Percentiles rank a stretch among this genome's conserved stretches.
phyloP scores from a whole-genome alignment of 192 early-diverging fungal species.

The Backusella tuberculispora region DNA sequence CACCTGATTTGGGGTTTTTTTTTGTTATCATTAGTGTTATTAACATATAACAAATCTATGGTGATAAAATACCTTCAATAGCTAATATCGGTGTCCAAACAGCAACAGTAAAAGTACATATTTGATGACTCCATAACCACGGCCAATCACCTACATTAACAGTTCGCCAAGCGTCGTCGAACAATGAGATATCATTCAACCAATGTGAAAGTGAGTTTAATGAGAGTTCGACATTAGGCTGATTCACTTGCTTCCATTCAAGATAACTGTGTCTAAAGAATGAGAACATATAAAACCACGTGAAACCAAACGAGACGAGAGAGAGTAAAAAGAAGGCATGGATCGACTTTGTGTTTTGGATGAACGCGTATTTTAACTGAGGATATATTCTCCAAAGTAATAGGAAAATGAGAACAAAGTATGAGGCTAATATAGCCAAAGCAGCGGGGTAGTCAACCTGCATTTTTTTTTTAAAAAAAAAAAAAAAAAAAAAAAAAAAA shows the following conservation, averaged over 20 bases:
- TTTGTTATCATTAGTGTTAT: background rate
- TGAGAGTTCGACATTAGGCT: background rate
- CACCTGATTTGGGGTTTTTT: constrained; percentile 7
- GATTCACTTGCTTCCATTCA: constrained; percentile 11
- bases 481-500: background rate
- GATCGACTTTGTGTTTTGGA: background rate
- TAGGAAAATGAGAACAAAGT: constrained; percentile 33
- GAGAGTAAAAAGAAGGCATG: constrained; percentile 8
- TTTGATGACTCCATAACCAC: constrained; percentile 44
- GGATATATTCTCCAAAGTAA: constrained; percentile 31
- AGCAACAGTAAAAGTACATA: constrained; percentile 36
- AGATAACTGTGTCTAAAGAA: constrained; percentile 34
- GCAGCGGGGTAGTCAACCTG: constrained; percentile 28
- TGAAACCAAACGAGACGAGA: constrained; percentile 5
- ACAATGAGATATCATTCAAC: constrained; percentile 34
- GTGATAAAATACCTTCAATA: constrained; percentile 27
- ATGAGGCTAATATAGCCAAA: constrained; percentile 31
- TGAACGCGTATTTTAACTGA: background rate
- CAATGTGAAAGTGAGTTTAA: constrained; percentile 32
- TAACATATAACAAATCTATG: background rate
- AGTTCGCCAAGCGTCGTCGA: constrained; percentile 38
- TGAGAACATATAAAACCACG: constrained; percentile 41
- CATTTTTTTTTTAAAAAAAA: background rate
- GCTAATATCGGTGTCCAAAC: constrained; percentile 41
- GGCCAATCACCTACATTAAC: constrained; percentile 28